Evolutionary conservation across 306 rosid species (phyloP), one percentile per base, ranked within the genome.

Genomic region (Biancaea sappan): DNA sequence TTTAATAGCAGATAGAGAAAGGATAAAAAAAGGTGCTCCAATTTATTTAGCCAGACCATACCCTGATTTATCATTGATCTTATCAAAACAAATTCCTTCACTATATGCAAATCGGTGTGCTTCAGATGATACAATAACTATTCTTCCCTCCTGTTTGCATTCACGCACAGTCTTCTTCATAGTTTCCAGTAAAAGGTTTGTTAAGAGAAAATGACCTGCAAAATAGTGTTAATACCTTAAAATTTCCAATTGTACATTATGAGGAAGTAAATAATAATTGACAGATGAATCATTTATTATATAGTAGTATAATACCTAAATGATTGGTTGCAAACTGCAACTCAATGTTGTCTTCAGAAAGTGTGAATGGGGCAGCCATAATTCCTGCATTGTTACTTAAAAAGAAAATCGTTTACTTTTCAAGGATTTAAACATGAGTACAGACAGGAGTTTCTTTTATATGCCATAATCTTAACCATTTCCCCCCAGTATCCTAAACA

Each of bases 261-360:
- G 14, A 31, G 51, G 63, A 57, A 41, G 63, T 35, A 66, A 57
- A 60, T 37, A 54, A 12, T 16, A 19, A 44, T 37, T 67, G 34
- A 37, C 29, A 14, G 43, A 21, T 5, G 40, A 29, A 72, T 40
- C 19, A 50, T 16, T 43, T 48, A 47, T 54, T 50, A 66, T 41
- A 32, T 6, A 63, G 28, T 77, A 86, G 60, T 43, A 38, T 5
- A 69, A 38, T 79, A 88, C 96, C 91, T 69, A 93, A 72, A 80
- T 93, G 96, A 82, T 93, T 93, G 60, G 91, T 88, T 63, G 98
- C 95, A 74, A 90, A 90, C 74, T 93, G 96, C 79, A 88, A 69
- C 66, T 88, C 96, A 52, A 93, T 86, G 73, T 84, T 80, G 74
- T 93, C 96, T 79, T 80, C 71, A 34, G 92, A 87, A 69, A 89